Base-by-base conservation (phyloP, 345 rosid genomes). In the Citrus cavaleriei region DNA sequence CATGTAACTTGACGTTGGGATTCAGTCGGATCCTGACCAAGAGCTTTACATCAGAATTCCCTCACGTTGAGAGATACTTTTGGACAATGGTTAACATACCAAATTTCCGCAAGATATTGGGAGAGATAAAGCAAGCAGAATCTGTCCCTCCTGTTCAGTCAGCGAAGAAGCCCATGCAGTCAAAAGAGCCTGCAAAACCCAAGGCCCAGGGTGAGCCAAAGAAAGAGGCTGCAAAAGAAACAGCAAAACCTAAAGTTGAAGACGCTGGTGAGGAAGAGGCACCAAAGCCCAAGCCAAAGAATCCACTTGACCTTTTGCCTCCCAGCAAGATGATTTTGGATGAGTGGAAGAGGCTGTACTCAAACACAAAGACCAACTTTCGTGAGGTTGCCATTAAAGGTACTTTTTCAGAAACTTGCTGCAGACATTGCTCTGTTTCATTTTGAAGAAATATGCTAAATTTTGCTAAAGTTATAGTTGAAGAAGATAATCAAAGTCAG, bases 341-440 rank as follows among this genome's bases (percentile, higher is more conserved):
- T 82, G 98, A 92, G 1, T 96, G 99, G 97, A 96, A 96, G 92
- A 91, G 99, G 87, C 93, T 96, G 5, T 96, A 94, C 84, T 96
- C 98, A 1, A 96, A 96, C 84, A 96, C 99, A 73, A 96, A 94
- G 83, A 84, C 91, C 68, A 96, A 96, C 84, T 96, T 96, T 88
- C 99, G 94, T 37, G 97, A 92, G 83, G 94, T 96, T 74, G 99
- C 99, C 40, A 89, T 96, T 30, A 92, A 91, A 90, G 99, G 99
- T 96, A 75, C 32, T 5, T 64, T 12, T 16, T 4, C 24, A 59
- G 6, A 71, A 72, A 22, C 76, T 34, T 73, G 34, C 21, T n/a
- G 51, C 25, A 22, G 27, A 72, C 18, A 71, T 5, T 34, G 12
- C 28, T 7, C 22, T 55, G 28, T 35, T 72, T 30, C 35, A 58